Evolutionary conservation across 148 eudicot species (phyloP), one percentile per base, ranked within the genome.

Genomic region (Talinum fruticosum): DNA sequence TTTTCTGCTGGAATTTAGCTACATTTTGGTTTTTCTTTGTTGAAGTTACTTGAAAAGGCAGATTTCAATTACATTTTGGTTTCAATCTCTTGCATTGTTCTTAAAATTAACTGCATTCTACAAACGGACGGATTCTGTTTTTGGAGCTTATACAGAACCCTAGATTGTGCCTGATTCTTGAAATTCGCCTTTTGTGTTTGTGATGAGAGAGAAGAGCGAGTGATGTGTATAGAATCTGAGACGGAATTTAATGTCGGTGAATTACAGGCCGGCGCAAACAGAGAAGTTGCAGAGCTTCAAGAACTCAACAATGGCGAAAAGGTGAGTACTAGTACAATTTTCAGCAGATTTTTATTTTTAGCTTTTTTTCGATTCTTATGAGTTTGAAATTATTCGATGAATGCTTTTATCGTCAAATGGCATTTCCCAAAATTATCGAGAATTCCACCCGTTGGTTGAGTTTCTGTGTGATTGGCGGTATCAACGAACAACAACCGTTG

Each of bases 301-400:
- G 78, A 81, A 81, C 80, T 33, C 75, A 76, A 81, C 87, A 79
- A 81, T 81, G 84, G 80, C 84, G 80, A 67, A 78, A 26, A 67
- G 26, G 87, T 84, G 30, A 81, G 84, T 53, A 33, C 47, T 69
- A 14, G 21, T 32, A 45, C 61, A 67, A 14, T 65, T 38, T 30
- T 44, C 61, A 33, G 59, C 45, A 66, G 34, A 35, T 35, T 37
- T 78, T 62, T 32, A n/a, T 57, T 66, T 62, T 75, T 72, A 29
- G 0, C 32, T 45, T 68, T 21, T 45, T 29, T 36, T 23, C 74
- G 68, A 32, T 36, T 71, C 49, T 62, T 35, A 34, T 44, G 54
- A 30, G 41, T 77, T 77, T 24, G 28, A 30, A 24, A 45, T 18
- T 23, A 29, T 64, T 37, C 49, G 71, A 30, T 62, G 32, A 62